Base-by-base conservation (phyloP, 2,329 filamentous ascomycete genomes). In the Cladosporium colombiae region DNA sequence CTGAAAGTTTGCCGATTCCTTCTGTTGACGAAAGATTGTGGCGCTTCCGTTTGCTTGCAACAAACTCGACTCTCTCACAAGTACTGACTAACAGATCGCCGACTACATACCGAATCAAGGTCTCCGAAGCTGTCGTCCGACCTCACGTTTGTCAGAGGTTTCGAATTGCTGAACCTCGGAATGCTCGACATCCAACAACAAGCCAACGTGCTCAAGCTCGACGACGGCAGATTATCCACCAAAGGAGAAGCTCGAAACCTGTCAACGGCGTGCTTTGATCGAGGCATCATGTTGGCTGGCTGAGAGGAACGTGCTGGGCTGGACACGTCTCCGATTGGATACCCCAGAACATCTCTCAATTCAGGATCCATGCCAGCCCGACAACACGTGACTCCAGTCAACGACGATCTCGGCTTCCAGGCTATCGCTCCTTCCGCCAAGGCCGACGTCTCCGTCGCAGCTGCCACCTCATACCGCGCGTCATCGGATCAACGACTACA, bases 401-500 rank as follows among this genome's bases (percentile, higher is more conserved):
- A 52, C 33, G 55, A 33, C 53, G 40, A 21, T 46, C 40, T 46
- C 40, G 59, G 35, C 62, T 65, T 49, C 27, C 33, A 35, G 33
- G 33, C 62, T 52, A 57, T 31, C 46, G 33, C 40, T 53, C 33
- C 21, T 14, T 62, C 60, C 49, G 62, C 62, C 62, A 64, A 64
- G 62, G 53, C 62, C 40, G 46, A 52, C 23, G 29, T 33, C 37
- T 25, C 44, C 40, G 53, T 64, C 46, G 59, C 64, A 64, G 35
- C 64, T 63, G 65, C 56, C 64, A 56, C 53, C 55, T 52, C 56
- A 55, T 58, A 40, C 50, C 59, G 65, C 58, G 64, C 65, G 58
- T 58, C 59, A 55, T 63, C 60, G 46, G 33, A 18, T n/a, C 59
- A 50, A 13, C 64, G 60, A 68, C 59, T 50, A 57, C 67, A 68